Conservation (phyloP, 1,139 yeast genomes). For the Hyphopichia fennica region DNA sequence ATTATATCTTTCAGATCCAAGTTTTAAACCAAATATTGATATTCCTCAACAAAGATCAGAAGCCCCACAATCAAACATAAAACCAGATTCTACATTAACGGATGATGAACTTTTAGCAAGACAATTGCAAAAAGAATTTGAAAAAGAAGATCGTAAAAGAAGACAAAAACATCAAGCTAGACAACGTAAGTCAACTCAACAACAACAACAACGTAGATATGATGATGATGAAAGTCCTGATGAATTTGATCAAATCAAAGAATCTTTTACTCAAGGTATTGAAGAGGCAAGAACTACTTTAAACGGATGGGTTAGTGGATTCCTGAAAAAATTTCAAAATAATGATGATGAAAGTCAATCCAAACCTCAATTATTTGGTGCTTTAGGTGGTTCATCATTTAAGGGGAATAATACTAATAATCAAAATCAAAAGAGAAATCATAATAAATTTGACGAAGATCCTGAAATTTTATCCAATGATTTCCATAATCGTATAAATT, state of each 20-base stretch:
- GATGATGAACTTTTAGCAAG: conserved; percentile 88
- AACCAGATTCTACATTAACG: conserved; percentile 10
- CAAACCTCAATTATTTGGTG: conserved; percentile 45
- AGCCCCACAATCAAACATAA: conserved; percentile 1
- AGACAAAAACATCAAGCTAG: conserved; percentile 18
- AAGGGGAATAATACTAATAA: conserved; percentile 11
- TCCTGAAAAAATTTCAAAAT: conserved; percentile 53
- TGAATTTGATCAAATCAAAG: conserved; percentile 67
- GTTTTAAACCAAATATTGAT: conserved; percentile 62
- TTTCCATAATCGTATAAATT: conserved; percentile 54
- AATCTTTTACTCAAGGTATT: conserved; percentile 70
- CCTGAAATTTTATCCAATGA: conserved; percentile 54
- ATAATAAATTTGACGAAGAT: conserved; percentile 51
- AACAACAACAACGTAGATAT: conserved; percentile 21
- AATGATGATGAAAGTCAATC: neutral
- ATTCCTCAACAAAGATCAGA: conserved; percentile 17
- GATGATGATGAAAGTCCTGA: conserved; percentile 58
- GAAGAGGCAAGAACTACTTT: conserved; percentile 82
- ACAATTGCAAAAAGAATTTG: conserved; percentile 71
- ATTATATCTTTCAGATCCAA: conserved; percentile 77
- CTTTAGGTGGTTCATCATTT: conserved; percentile 47
- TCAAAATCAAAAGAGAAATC: conserved; percentile 26
- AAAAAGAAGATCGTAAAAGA: conserved; percentile 41
- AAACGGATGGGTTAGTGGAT: conserved; percentile 77
- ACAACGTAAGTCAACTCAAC: conserved; percentile 14